A percentile compares a stretch with the other conserved stretches of the same genome.
phyloP scores from a whole-genome alignment of 2,329 filamentous ascomycete genomes.

The Pseudocercospora musae region DNA sequence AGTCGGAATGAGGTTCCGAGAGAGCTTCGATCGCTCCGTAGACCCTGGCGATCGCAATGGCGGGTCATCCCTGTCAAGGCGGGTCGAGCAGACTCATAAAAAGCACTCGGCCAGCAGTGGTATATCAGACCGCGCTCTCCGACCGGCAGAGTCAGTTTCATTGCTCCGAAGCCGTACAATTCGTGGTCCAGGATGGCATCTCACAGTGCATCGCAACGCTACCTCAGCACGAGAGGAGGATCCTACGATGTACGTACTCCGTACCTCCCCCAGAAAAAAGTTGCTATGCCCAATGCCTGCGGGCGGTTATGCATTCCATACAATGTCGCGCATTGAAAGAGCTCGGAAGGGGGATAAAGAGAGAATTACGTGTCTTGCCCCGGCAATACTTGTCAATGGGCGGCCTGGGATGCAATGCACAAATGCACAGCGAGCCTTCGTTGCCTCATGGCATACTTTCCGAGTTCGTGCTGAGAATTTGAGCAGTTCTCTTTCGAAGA shows the following conservation, averaged over 20 bases:
- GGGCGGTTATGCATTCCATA: not conserved
- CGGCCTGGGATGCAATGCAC: not conserved
- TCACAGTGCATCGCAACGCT: constrained; percentile 56
- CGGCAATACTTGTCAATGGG: not conserved
- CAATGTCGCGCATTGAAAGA: not conserved
- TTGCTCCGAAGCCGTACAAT: not conserved
- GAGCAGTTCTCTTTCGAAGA: constrained; percentile 80
- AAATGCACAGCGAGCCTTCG: not conserved
- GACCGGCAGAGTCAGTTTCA: too few relatives aligned
- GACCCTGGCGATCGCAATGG: not conserved
- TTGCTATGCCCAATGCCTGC: not conserved
- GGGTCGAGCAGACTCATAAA: not conserved
- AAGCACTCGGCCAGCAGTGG: not conserved
- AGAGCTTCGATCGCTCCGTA: not conserved
- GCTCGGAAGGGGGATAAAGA: not conserved
- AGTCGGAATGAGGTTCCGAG: not conserved
- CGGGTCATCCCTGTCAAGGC: too few relatives aligned
- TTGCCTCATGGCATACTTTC: not conserved
- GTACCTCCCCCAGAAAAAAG: constrained; percentile 2
- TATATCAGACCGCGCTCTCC: not conserved
- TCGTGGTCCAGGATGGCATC: constrained; percentile 23
- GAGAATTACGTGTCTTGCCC: not conserved
- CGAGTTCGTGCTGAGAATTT: constrained; percentile 29
- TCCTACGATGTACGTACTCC: constrained; percentile 55
- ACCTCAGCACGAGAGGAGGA: constrained; percentile 61